Percentiles rank a stretch among this genome's conserved stretches.
These are phyloP conservation scores for Seiridium unicorne DNA, from an alignment of 2,329 filamentous ascomycete genomes.

Conservation along the genomic window DNA sequence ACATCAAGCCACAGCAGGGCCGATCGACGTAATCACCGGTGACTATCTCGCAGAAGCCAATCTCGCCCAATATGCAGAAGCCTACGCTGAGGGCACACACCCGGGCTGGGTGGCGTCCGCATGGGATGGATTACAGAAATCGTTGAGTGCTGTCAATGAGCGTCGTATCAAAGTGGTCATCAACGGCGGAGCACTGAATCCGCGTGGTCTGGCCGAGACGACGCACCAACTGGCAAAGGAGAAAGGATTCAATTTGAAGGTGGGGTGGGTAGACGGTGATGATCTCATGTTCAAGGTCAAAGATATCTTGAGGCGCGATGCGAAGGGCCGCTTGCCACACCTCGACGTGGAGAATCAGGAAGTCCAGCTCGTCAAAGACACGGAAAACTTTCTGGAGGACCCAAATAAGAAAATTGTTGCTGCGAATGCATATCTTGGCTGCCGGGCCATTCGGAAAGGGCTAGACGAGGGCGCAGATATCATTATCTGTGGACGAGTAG, in stretches of 20 bases:
- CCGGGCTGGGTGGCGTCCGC: slow-evolving; percentile 36
- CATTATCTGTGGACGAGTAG: slow-evolving; percentile 24
- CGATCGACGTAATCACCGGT: slow-evolving; percentile 35
- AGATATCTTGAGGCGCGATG: slow-evolving; percentile 16
- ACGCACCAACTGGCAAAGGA: slow-evolving; percentile 41
- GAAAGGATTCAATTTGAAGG: slow-evolving; percentile 15
- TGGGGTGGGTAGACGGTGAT: slow-evolving; percentile 29
- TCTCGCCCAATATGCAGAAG: slow-evolving; percentile 43
- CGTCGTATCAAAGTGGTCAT: slow-evolving; percentile 49
- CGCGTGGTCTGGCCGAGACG: slow-evolving; percentile 50
- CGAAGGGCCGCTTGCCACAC: slow-evolving; percentile 23
- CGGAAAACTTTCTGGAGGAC: slow-evolving; percentile 27
- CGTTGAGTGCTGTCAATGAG: slow-evolving; percentile 25
- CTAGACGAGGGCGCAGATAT: slow-evolving; percentile 43
- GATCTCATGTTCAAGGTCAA: slow-evolving; percentile 30
- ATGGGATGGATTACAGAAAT: slow-evolving; percentile 23
- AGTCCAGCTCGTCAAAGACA: slow-evolving; percentile 37
- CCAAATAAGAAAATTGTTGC: slow-evolving; percentile 28
- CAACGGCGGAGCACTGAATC: slow-evolving; percentile 54
- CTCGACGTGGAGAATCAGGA: slow-evolving; percentile 33
- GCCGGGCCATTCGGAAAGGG: slow-evolving; percentile 42
- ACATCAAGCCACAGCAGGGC: slow-evolving; percentile 32
- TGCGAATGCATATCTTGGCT: slow-evolving; percentile 53
- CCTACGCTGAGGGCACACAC: slow-evolving; percentile 23
- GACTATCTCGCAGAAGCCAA: slow-evolving; percentile 46